Evolutionary conservation across 495 filamentous ascomycete species (phyloP), one percentile per base, ranked within the genome.

Genomic region (Penicillium fimorum): DNA sequence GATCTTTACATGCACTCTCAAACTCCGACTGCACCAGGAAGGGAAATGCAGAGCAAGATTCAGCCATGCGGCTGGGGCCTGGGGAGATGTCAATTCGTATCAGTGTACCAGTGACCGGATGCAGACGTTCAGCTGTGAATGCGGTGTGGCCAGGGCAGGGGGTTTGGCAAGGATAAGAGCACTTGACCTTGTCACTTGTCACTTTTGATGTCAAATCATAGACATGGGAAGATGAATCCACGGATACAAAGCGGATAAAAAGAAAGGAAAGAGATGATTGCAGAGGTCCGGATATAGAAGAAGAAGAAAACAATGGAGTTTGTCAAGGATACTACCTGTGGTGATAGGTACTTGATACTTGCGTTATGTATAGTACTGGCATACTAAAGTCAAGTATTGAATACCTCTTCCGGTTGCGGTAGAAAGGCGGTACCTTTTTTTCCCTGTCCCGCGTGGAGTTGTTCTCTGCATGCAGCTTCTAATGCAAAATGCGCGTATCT

Each of bases 21-120:
- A 90, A 90, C 61, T 88, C 84, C 29, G 77, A 76, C 18, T 65
- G 59, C 20, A 74, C 79, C 13, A 89, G 75, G 49, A 81, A 82
- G n/a, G 85, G 86, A 47, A 75, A 77, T 41, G 50, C 40, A 43
- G 65, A 70, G 59, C 61, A 66, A 56, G 4, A 17, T 29, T 25
- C 43, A 17, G 58, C 51, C 63, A 69, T 63, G 48, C 38, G 37
- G 56, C 54, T 52, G 50, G 17, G 38, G 51, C 45, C 47, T 50
- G 20, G 30, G 9, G 42, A 25, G 44, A 59, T 55, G 52, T 65
- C 50, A 60, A 63, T 55, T 51, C 25, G 25, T 27, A 27, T 27
- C 25, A 27, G 25, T 27, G 62, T 38, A 38, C 68, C 40, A 45
- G 30, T 17, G 30, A 9, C 43, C 60, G 63, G n/a, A 58, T 60